Conservation (phyloP, 192 early-diverging fungal genomes). For the Coemansia sp. region DNA sequence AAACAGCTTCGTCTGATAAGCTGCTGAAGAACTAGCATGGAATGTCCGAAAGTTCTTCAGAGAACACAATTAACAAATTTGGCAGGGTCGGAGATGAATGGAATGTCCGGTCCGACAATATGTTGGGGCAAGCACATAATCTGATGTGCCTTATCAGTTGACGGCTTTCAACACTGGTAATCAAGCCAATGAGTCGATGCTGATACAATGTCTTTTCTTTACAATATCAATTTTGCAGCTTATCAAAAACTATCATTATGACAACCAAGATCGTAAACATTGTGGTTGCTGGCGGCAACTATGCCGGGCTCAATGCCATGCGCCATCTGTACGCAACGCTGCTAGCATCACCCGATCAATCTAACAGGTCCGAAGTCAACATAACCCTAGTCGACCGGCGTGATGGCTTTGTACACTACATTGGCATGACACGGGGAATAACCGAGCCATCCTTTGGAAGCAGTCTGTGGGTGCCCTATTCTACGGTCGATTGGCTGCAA, state of each 20-base stretch:
- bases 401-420: conserved; percentile 55
- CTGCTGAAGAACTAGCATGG: neutral
- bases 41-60: neutral
- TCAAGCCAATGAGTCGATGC: no score
- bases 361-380: conserved; percentile 9
- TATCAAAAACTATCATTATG: neutral
- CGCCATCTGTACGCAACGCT: conserved; percentile 25
- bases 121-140: neutral
- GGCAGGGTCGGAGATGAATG: neutral
- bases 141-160: neutral
- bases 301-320: conserved; percentile 39
- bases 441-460: conserved; percentile 52
- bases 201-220: no score
- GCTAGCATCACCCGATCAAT: conserved; percentile 6
- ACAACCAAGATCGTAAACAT: conserved; percentile 1
- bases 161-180: no score
- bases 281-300: conserved; percentile 45
- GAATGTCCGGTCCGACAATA: neutral
- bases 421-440: conserved; percentile 52
- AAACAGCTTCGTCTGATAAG: neutral
- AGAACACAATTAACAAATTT: neutral
- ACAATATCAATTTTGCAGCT: neutral
- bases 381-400: conserved; percentile 57
- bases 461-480: conserved; percentile 55
- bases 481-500: conserved; percentile 26